Evolutionary conservation across 768 basidiomycete species (phyloP).

Genomic region (Leucocoprinus leucothites): DNA sequence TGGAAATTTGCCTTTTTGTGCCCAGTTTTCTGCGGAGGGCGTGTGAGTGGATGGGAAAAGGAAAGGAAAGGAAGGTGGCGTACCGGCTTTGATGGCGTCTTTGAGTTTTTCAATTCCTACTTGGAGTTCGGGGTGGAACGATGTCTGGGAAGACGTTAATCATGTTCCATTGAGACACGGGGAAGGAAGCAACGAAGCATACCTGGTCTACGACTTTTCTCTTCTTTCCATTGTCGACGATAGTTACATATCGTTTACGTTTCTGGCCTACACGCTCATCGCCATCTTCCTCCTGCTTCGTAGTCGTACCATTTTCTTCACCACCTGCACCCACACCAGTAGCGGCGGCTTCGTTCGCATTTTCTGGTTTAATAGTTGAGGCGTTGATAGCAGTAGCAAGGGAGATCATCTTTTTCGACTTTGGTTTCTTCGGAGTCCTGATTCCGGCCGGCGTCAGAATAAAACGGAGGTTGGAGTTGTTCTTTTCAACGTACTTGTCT

Average conservation of each 20-base stretch:
- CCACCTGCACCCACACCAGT: slow-evolving; percentile 32
- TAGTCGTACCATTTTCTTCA: not conserved
- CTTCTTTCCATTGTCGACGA: slow-evolving; percentile 64
- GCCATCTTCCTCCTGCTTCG: slow-evolving; percentile 17
- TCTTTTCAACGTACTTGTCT: slow-evolving; percentile 48
- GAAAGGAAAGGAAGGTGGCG: slow-evolving; percentile 2
- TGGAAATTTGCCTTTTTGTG: slow-evolving; percentile 88
- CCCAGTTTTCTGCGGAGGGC: slow-evolving; percentile 62
- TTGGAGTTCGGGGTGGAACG: slow-evolving; percentile 73
- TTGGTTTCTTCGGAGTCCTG: slow-evolving; percentile 69
- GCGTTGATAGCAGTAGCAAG: slow-evolving; percentile 19
- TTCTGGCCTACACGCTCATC: slow-evolving; percentile 44
- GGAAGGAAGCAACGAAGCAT: slow-evolving; percentile 32
- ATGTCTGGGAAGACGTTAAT: slow-evolving; percentile 33
- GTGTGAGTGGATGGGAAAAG: not conserved
- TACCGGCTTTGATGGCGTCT: slow-evolving; percentile 56
- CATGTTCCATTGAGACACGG: not conserved
- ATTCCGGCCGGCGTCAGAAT: not conserved
- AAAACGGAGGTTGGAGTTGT: slow-evolving; percentile 10
- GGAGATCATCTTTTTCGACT: slow-evolving; percentile 51
- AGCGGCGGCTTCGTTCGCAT: slow-evolving; percentile 52
- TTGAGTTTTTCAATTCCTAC: slow-evolving; percentile 58
- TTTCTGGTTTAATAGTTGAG: slow-evolving; percentile 22
- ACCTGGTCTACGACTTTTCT: slow-evolving; percentile 69
- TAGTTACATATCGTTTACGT: slow-evolving; percentile 49